Percentiles rank a stretch among this genome's conserved stretches.
Conservation (phyloP, 768 basidiomycete species). For the Pseudohyphozyma bogoriensis region DNA sequence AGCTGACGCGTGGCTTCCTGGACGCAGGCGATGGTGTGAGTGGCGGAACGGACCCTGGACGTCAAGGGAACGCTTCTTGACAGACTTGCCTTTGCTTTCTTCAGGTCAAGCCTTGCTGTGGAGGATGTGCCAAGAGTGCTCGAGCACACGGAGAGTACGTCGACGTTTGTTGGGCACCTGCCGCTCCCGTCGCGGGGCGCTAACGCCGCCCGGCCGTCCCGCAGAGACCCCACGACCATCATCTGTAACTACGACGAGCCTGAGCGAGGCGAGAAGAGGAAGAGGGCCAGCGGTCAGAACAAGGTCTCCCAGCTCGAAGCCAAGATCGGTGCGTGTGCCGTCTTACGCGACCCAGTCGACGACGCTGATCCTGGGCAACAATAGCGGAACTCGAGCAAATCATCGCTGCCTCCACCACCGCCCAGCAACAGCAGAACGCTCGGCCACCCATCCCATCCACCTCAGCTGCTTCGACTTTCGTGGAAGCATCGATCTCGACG, state of each 20-base stretch:
- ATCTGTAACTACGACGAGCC: neutral
- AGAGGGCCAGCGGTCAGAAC: neutral
- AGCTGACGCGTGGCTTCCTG: neutral
- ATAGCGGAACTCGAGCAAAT: too few relatives aligned
- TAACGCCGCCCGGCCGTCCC: neutral
- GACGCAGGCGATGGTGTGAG: slow-evolving; percentile 12
- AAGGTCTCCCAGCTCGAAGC: neutral
- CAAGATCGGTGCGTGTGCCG: neutral
- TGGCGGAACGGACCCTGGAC: too few relatives aligned
- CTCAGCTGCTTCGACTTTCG: neutral
- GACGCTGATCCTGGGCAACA: neutral
- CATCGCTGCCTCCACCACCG: neutral
- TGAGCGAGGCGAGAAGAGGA: neutral
- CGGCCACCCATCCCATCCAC: neutral
- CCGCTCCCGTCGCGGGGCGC: neutral
- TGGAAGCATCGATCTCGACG: neutral
- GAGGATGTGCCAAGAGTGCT: neutral
- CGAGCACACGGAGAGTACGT: slow-evolving; percentile 3
- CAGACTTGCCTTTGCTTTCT: too few relatives aligned
- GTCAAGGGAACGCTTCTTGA: too few relatives aligned
- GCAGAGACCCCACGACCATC: neutral
- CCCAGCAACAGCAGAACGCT: neutral
- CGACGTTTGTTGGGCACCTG: too few relatives aligned
- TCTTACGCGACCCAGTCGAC: neutral
- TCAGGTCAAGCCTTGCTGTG: slow-evolving; percentile 7